A percentile compares a stretch with the other conserved stretches of the same genome.
Evolutionary conservation across 2,329 filamentous ascomycete genomes (phyloP).

Genomic region (Paecilomyces fulvus): DNA sequence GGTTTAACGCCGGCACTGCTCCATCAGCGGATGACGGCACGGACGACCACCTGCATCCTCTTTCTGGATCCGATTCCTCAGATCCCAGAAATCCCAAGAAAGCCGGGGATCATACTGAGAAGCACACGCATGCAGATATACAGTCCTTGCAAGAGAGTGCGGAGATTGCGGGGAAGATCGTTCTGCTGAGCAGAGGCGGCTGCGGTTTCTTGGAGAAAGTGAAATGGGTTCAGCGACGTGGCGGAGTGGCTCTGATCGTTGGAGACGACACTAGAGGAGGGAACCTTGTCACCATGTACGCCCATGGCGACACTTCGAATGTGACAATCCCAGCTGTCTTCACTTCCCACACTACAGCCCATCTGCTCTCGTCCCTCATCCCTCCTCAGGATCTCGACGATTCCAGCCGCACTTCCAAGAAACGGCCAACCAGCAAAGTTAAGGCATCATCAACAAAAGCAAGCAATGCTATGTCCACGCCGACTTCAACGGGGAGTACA

Average conservation of each 20-base stretch:
- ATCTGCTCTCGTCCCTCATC: conserved; percentile 79
- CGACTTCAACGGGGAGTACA: conserved; percentile 21
- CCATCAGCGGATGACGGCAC: conserved; percentile 60
- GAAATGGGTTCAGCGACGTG: conserved; percentile 89
- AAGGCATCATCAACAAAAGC: conserved; percentile 15
- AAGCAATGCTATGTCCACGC: conserved; percentile 16
- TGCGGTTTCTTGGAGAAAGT: conserved; percentile 97
- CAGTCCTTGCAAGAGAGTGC: conserved; percentile 84
- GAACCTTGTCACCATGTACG: conserved; percentile 93
- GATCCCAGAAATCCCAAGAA: conserved; percentile 25
- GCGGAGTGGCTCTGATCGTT: conserved; percentile 82
- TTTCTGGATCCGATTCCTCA: conserved; percentile 35
- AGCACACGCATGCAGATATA: conserved; percentile 68
- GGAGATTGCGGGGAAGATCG: conserved; percentile 88
- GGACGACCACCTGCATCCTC: conserved; percentile 68
- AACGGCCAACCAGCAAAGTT: conserved; percentile 16
- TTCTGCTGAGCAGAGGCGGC: conserved; percentile 81
- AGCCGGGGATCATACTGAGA: conserved; percentile 22
- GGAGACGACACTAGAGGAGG: conserved; percentile 88
- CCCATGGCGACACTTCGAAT: conserved; percentile 91
- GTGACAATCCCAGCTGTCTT: conserved; percentile 91
- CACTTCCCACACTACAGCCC: conserved; percentile 88
- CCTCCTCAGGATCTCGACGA: conserved; percentile 59
- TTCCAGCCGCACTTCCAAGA: conserved; percentile 44
- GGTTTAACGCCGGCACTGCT: conserved; percentile 7